A percentile compares a stretch with the other conserved stretches of the same genome.
These are phyloP conservation scores for Ogataea salicorniae DNA, from an alignment of 805 yeast species.

Conservation along the genomic window DNA sequence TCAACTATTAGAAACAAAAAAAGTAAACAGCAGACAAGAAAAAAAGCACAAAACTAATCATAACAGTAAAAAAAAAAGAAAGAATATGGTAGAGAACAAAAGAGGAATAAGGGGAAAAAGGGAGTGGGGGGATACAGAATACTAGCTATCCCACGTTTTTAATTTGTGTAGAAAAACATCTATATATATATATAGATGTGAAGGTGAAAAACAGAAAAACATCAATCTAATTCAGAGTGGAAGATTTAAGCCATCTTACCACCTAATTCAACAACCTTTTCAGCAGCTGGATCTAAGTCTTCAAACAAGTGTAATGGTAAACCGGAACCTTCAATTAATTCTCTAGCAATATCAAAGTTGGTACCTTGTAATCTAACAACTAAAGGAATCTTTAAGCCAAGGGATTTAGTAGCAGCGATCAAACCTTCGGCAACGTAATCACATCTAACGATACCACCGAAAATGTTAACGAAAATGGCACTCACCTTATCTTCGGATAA, in stretches of 20 bases:
- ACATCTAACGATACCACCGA: slow-evolving; percentile 99
- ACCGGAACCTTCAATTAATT: slow-evolving; percentile 82
- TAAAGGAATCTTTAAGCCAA: slow-evolving; percentile 87
- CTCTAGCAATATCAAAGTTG: slow-evolving; percentile 82
- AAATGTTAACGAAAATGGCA: slow-evolving; percentile 96
- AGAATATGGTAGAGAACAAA: too few relatives aligned
- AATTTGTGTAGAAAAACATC: too few relatives aligned
- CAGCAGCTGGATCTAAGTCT: slow-evolving; percentile 96
- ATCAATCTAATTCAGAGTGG: too few relatives aligned
- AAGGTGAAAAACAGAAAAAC: too few relatives aligned
- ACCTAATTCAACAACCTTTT: slow-evolving; percentile 77
- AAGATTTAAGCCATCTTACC: slow-evolving; percentile 4
- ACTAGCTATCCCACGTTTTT: too few relatives aligned
- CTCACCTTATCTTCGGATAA: slow-evolving; percentile 83
- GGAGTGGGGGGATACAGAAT: too few relatives aligned
- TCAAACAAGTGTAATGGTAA: slow-evolving; percentile 86
- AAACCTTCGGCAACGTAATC: slow-evolving; percentile 98
- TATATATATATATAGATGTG: too few relatives aligned
- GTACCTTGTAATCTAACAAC: slow-evolving; percentile 99
- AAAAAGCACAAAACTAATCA: too few relatives aligned
- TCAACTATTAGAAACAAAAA: too few relatives aligned
- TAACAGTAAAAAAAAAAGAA: too few relatives aligned
- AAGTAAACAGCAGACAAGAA: too few relatives aligned
- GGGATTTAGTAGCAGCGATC: slow-evolving; percentile 88
- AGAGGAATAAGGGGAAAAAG: too few relatives aligned